A percentile compares a stretch with the other conserved stretches of the same genome.
Conservation (phyloP, 2,329 filamentous ascomycete species). For the Tolypocladium inflatum region DNA sequence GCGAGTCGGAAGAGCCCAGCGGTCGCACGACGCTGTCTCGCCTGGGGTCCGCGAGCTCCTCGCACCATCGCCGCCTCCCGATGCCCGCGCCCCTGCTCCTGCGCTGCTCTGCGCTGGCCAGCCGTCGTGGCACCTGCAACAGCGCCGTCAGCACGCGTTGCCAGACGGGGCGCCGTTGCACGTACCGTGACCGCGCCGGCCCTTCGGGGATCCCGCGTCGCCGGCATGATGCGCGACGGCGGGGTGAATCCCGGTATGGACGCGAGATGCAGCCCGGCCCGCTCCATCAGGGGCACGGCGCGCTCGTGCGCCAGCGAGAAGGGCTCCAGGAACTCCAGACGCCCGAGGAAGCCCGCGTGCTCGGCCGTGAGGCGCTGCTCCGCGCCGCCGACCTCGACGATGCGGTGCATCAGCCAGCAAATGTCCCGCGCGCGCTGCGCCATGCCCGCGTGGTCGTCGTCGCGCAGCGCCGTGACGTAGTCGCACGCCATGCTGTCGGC, state of each 20-base stretch:
- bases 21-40: neutral
- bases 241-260: neutral
- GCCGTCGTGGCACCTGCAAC: neutral
- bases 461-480: slow-evolving; percentile 18
- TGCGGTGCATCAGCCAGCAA: slow-evolving; percentile 23
- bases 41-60: neutral
- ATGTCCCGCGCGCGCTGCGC: slow-evolving; percentile 18
- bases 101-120: neutral
- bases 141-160: neutral
- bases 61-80: neutral
- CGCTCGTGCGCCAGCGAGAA: slow-evolving; percentile 20
- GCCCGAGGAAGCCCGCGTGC: slow-evolving; percentile 10
- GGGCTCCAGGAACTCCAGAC: slow-evolving; percentile 19
- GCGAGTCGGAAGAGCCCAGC: neutral
- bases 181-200: no score
- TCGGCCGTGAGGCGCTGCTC: slow-evolving; percentile 11
- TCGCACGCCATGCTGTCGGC: slow-evolving; percentile 22
- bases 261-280: neutral
- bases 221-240: neutral
- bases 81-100: neutral
- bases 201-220: neutral
- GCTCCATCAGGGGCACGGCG: slow-evolving; percentile 9
- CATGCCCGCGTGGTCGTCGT: slow-evolving; percentile 6
- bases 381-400: slow-evolving; percentile 10
- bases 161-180: neutral